Conservation (phyloP, 805 yeast genomes). For the Nematodospora valgi region DNA sequence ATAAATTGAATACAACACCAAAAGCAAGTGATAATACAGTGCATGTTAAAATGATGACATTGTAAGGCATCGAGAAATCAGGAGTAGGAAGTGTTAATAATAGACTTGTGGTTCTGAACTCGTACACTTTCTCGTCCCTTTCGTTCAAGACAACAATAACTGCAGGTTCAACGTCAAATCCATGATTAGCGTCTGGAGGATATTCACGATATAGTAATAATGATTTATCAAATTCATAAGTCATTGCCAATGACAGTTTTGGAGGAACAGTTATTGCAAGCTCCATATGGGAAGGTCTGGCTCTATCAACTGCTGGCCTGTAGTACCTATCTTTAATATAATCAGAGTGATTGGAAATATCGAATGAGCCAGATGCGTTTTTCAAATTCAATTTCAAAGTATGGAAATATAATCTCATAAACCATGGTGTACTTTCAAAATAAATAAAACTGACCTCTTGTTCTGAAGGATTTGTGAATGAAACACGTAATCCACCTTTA, state of each 20-base stretch:
- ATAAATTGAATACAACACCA: conserved; percentile 78
- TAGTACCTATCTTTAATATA: conserved; percentile 55
- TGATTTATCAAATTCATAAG: conserved; percentile 84
- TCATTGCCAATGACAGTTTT: conserved; percentile 52
- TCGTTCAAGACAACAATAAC: conserved; percentile 55
- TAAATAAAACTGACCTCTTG: conserved; percentile 52
- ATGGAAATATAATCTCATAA: conserved; percentile 76
- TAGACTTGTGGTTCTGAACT: conserved; percentile 80
- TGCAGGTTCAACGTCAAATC: conserved; percentile 92
- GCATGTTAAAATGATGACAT: conserved; percentile 89
- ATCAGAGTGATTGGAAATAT: conserved; percentile 16
- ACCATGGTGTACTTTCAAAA: conserved; percentile 91
- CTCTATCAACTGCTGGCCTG: conserved; percentile 75
- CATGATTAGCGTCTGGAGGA: conserved; percentile 99
- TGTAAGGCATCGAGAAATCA: conserved; percentile 98
- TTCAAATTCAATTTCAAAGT: conserved; percentile 46
- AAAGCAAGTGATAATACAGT: conserved; percentile 91
- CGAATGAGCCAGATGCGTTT: conserved; percentile 16
- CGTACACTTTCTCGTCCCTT: conserved; percentile 31
- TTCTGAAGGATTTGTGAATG: conserved; percentile 63
- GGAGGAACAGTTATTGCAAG: conserved; percentile 64
- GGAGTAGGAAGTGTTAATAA: conserved; percentile 90
- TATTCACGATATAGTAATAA: conserved; percentile 82
- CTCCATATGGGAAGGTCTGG: conserved; percentile 81
- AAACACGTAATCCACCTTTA: conserved; percentile 81